Conservation (phyloP, 768 basidiomycete genomes). For the Auriscalpium vulgare region DNA sequence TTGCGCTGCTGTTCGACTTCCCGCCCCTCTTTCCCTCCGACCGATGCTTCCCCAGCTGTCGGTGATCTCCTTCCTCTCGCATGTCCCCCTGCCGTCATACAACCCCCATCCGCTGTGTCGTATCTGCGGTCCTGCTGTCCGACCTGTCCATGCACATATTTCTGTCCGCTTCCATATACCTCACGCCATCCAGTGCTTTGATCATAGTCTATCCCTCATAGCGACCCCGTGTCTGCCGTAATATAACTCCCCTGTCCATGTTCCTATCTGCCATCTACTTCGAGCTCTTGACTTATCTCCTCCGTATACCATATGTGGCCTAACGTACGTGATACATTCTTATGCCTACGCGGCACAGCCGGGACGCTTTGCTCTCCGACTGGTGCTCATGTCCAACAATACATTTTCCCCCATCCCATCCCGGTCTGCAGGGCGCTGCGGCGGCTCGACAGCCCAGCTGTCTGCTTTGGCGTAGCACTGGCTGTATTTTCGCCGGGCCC, state of each 20-base stretch:
- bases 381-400: neutral
- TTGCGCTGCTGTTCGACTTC: neutral
- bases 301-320: slow-evolving; percentile 30
- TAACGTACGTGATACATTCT: slow-evolving; percentile 31
- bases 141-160: neutral
- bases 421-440: neutral
- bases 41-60: neutral
- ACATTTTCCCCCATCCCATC: neutral
- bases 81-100: neutral
- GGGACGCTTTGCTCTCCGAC: neutral
- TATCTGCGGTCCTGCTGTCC: neutral
- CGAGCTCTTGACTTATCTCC: slow-evolving; percentile 29
- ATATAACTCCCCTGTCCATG: neutral
- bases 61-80: neutral
- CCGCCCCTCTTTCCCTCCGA: neutral
- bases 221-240: neutral
- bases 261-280: neutral
- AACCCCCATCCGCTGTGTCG: neutral
- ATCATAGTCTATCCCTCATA: neutral
- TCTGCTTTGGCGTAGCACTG: neutral
- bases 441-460: neutral
- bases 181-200: neutral
- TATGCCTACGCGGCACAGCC: slow-evolving; percentile 32
- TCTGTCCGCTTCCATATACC: neutral
- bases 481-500: no score